Base-by-base conservation (phyloP, 139 green algal genomes). In the Prasinococcaceae sp. region DNA sequence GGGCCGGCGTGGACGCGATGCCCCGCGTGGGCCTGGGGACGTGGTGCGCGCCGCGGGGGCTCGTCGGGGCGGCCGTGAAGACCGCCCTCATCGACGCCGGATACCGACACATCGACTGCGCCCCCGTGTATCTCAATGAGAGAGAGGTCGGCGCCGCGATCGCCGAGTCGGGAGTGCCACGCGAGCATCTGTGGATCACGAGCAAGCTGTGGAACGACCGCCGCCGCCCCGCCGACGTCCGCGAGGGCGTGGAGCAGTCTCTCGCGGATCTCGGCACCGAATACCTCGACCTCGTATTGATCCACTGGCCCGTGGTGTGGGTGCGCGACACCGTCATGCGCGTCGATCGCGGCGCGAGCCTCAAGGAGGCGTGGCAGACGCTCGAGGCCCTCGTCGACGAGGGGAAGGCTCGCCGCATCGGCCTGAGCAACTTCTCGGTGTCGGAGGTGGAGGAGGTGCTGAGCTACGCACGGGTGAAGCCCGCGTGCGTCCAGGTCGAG, bases 401-500 rank as follows among this genome's bases (percentile, higher is more conserved):
- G 8, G 39, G 53, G 2, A n/a, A 52, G 6, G 22, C 28, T 26
- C 25, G 17, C 2, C 19, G 10, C 6, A 51, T 61, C 27, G 39
- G 53, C 42, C 38, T 61, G 9, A 53, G 40, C 3, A 61, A 51
- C 39, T 61, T 52, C 25, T 35, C 25, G 4, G 3, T 30, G 9
- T 28, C 14, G 20, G 35, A 64, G 2, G 22, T 51, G 5, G 8
- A 8, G 20, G n/a, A 17, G 23, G 27, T 36, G 10, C 30, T 37
- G 46, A 19, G n/a, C 6, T 16, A 32, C 25, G 28, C 12, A 14
- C 44, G 25, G 45, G 30, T 63, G 4, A 14, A 16, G 5, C 48
- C 48, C 10, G 19, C 28, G 30, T 49, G 61, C 2, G 61, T 60
- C 26, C 58, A 66, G 41, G 32, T 66, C 10, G 58, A 66, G 40